These are phyloP conservation scores for Salvia splendens DNA, from an alignment of 257 asterid genomes.

Conservation along the genomic window DNA sequence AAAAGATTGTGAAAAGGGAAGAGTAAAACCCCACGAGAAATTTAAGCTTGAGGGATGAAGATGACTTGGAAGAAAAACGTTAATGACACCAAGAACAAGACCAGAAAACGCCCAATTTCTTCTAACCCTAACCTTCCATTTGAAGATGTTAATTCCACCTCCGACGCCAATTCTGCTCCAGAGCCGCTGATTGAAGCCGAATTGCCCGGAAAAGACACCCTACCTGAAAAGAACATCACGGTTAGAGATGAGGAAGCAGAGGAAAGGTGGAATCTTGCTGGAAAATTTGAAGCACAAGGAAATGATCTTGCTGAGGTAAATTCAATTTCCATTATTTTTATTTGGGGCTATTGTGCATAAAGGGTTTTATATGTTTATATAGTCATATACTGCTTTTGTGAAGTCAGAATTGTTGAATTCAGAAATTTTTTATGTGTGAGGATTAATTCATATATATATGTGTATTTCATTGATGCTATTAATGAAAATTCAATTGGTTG, in stretches of 20 bases:
- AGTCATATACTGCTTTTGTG: conserved; percentile 1
- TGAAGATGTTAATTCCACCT: conserved; percentile 38
- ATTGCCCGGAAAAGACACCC: conserved; percentile 25
- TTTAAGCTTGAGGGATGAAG: conserved; percentile 53
- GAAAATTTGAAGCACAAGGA: conserved; percentile 63
- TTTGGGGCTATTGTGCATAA: not conserved
- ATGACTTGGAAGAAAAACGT: conserved; percentile 76
- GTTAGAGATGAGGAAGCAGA: conserved; percentile 39
- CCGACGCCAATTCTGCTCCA: conserved; percentile 22
- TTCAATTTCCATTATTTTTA: not conserved
- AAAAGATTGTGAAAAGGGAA: too few relatives aligned
- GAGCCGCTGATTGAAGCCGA: conserved; percentile 26
- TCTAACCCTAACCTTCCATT: conserved; percentile 65
- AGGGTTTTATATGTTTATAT: not conserved
- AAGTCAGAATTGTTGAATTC: conserved; percentile 23
- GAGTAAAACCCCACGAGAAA: conserved; percentile 10
- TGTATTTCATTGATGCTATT: not conserved
- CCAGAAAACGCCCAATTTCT: conserved; percentile 50
- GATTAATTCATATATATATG: not conserved
- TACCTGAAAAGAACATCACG: conserved; percentile 13
- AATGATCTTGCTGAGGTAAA: conserved; percentile 82
- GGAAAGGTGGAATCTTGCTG: conserved; percentile 43
- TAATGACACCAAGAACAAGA: conserved; percentile 45
- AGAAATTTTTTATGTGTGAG: not conserved
- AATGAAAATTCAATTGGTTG: not conserved